Conservation (phyloP, 768 basidiomycete genomes). For the Hebeloma cylindrosporum region DNA sequence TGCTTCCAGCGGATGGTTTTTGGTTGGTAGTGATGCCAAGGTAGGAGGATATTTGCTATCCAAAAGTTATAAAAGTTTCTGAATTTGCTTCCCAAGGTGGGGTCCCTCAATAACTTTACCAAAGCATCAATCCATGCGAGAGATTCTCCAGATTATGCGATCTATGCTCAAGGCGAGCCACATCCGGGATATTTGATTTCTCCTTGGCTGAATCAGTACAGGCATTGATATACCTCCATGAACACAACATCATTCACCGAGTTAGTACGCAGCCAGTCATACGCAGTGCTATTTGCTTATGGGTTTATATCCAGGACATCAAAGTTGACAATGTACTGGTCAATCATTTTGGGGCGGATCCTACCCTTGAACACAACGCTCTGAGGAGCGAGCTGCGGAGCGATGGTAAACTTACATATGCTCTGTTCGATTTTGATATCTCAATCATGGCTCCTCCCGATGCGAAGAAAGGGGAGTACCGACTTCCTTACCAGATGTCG, state of each 20-base stretch:
- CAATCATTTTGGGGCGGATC: constrained; percentile 14
- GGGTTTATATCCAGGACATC: constrained; percentile 8
- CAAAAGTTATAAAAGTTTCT: no score
- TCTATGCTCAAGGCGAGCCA: constrained; percentile 19
- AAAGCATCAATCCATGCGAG: background rate
- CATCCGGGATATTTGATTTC: background rate
- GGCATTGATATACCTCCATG: constrained; percentile 22
- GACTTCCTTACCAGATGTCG: constrained; percentile 14
- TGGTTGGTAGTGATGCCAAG: constrained; percentile 32
- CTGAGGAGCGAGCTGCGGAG: constrained; percentile 7
- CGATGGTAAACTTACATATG: constrained; percentile 17
- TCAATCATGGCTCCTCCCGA: constrained; percentile 19
- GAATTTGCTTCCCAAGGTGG: constrained; percentile 20
- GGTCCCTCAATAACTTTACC: background rate
- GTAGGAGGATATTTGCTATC: no score
- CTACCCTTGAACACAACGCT: background rate
- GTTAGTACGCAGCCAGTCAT: constrained; percentile 12
- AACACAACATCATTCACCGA: constrained; percentile 22
- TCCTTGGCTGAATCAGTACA: background rate
- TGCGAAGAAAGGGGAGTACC: constrained; percentile 1
- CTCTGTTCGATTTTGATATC: constrained; percentile 24
- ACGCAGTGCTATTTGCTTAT: background rate
- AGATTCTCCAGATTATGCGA: constrained; percentile 17
- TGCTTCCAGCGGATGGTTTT: constrained; percentile 22
- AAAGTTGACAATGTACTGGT: constrained; percentile 19